A percentile compares a stretch with the other conserved stretches of the same genome.
Conservation (phyloP, 192 early-diverging fungal species). For the Gigaspora rosea region DNA sequence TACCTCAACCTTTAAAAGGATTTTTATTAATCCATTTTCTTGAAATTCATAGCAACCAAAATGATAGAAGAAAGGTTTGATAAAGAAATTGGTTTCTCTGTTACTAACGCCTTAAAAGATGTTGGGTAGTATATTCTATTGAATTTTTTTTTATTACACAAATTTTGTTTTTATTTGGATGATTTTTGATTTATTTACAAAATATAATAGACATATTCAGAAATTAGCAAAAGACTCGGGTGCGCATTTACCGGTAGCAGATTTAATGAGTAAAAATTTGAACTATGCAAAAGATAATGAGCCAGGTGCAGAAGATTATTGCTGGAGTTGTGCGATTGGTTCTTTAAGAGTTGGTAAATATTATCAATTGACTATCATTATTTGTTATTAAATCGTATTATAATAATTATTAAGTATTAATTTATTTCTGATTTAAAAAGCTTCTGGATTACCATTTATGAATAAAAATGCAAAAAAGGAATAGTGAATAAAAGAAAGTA, state of each 20-base stretch:
- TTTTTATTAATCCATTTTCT: background rate
- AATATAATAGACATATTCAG: slow-evolving; percentile 37
- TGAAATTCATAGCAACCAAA: slow-evolving; percentile 16
- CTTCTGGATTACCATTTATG: background rate
- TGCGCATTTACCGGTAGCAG: slow-evolving; percentile 41
- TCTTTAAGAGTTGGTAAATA: slow-evolving; percentile 17
- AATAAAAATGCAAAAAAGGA: slow-evolving; percentile 13
- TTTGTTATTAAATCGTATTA: background rate
- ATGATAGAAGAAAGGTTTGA: slow-evolving; percentile 43
- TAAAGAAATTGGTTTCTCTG: slow-evolving; percentile 44
- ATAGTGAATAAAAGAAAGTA: too few relatives aligned
- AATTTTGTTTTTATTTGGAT: background rate
- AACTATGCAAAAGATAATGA: slow-evolving; percentile 19
- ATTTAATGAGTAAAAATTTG: slow-evolving; percentile 37
- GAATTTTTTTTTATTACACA: background rate
- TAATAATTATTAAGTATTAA: background rate
- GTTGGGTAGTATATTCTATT: slow-evolving; percentile 19
- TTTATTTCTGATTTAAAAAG: background rate
- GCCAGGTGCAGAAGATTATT: slow-evolving; percentile 23
- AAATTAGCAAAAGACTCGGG: slow-evolving; percentile 40
- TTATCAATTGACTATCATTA: background rate
- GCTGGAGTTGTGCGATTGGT: slow-evolving; percentile 30
- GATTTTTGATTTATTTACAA: background rate
- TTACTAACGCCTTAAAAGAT: slow-evolving; percentile 50
- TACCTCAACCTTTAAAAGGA: background rate